Evolutionary conservation across 2,329 filamentous ascomycete species (phyloP), one percentile per base, ranked within the genome.

Genomic region (Trichoderma hamatum): DNA sequence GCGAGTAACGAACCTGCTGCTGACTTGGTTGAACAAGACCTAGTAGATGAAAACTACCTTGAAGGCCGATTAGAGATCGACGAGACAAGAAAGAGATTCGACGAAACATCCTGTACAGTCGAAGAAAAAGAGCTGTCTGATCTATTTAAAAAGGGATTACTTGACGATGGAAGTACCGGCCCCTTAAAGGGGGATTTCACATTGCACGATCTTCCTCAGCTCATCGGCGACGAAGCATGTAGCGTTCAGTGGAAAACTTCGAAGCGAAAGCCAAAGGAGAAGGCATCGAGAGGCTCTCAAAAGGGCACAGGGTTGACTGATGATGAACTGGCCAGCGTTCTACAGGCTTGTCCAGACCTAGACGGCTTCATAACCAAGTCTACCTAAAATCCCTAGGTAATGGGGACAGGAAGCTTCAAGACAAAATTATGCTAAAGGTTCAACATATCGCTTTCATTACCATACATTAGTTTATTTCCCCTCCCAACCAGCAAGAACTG

Each of bases 401-500:
- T 26, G 10, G 28, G 14, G 21, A 21, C 21, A 16, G 21, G 24
- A 10, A 54, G 2, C 34, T 10, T 55, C 2, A 30, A 11, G 10
- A 36, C 32, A 30, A 55, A 11, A 21, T 5, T 7, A 21, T 21
- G 52, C 63, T 49, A 26, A 63, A 52, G 46, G 26, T 14, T n/a
- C 32, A 28, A 24, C 5, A 19, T 43, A 9, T 13, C 26, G 11
- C 55, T 32, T 28, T 14, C 19, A 19, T 9, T 10, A 30, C 30
- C 14, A 19, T 19, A 61, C 16, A 61, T 19, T 32, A 14, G 0
- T 39, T 61, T 26, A 68, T 16, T 68, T 61, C 10, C 14, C 21
- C 54, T 61, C 24, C 75, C 75, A 76, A 3, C 59, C 58, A 19
- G 64, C 65, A 1, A 81, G 61, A 1, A 80, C 11, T 0, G 46